Conservation (phyloP, 495 filamentous ascomycete species). For the Bathelium albidoporum region DNA sequence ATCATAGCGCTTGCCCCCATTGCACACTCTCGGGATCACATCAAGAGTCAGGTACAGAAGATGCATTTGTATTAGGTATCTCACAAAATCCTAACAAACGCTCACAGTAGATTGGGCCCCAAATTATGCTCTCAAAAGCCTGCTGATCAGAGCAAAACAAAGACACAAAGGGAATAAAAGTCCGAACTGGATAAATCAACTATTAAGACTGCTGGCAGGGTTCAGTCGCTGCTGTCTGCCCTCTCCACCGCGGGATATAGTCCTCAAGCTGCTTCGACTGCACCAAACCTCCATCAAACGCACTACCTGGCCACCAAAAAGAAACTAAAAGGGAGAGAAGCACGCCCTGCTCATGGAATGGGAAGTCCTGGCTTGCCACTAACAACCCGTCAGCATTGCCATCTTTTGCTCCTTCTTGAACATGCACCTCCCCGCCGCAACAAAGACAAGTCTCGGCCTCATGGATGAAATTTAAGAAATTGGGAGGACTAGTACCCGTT, state of each 20-base stretch:
- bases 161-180: neutral
- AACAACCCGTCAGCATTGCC: neutral
- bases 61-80: slow-evolving; percentile 3
- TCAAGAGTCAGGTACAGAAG: too few species aligned
- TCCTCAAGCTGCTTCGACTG: neutral
- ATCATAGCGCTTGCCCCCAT: too few species aligned
- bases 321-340: neutral
- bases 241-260: neutral
- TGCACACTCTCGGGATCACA: too few species aligned
- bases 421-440: neutral
- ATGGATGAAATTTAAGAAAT: neutral
- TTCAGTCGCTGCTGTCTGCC: neutral
- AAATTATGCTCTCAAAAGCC: slow-evolving; percentile 1
- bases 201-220: neutral
- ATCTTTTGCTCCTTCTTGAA: neutral
- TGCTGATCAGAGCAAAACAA: slow-evolving; percentile 2
- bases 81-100: neutral
- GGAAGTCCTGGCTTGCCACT: slow-evolving; percentile 4
- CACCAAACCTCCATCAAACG: neutral
- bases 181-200: too few species aligned
- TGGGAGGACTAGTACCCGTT: slow-evolving; percentile 68
- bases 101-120: neutral
- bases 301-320: neutral
- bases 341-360: neutral
- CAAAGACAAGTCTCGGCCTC: neutral